phyloP scores from a whole-genome alignment of 192 early-diverging fungal species.

The Coemansia erecta region DNA sequence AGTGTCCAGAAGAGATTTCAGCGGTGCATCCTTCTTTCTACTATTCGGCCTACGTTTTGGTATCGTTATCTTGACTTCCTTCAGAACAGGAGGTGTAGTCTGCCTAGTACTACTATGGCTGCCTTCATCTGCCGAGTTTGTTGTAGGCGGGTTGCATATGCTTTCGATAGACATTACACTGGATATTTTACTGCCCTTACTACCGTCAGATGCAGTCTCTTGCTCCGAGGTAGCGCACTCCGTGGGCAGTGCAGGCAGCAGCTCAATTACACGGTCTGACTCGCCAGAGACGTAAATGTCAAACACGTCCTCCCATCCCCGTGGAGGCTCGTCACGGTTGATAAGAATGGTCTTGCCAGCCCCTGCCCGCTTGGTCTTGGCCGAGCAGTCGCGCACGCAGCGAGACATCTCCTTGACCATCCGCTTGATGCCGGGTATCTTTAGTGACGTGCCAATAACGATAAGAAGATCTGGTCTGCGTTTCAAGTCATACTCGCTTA shows the following conservation, averaged over 20 bases:
- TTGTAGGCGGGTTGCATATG: background rate
- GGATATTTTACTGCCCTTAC: background rate
- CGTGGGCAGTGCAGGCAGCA: constrained; percentile 18
- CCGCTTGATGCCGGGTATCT: constrained; percentile 54
- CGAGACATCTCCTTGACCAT: constrained; percentile 53
- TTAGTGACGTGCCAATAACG: constrained; percentile 56
- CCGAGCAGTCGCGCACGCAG: constrained; percentile 42
- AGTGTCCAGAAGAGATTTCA: background rate
- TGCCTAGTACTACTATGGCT: too few species aligned
- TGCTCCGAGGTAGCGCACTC: background rate
- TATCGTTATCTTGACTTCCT: too few species aligned
- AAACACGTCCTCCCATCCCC: constrained; percentile 54
- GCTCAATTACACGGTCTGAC: constrained; percentile 34
- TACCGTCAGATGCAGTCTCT: background rate
- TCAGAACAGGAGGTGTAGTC: too few species aligned
- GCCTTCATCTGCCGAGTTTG: background rate
- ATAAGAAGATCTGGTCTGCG: constrained; percentile 52
- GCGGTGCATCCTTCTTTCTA: background rate
- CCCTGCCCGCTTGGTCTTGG: constrained; percentile 35
- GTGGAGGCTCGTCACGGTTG: constrained; percentile 48
- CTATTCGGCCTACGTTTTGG: background rate
- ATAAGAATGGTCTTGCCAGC: constrained; percentile 47
- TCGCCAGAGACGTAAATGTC: constrained; percentile 51
- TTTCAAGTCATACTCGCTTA: constrained; percentile 50
- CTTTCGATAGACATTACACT: constrained; percentile 1